Evolutionary conservation across 1,284 basidiomycete species (phyloP), one percentile per base, ranked within the genome.

Genomic region (Boletus albobrunnescens): DNA sequence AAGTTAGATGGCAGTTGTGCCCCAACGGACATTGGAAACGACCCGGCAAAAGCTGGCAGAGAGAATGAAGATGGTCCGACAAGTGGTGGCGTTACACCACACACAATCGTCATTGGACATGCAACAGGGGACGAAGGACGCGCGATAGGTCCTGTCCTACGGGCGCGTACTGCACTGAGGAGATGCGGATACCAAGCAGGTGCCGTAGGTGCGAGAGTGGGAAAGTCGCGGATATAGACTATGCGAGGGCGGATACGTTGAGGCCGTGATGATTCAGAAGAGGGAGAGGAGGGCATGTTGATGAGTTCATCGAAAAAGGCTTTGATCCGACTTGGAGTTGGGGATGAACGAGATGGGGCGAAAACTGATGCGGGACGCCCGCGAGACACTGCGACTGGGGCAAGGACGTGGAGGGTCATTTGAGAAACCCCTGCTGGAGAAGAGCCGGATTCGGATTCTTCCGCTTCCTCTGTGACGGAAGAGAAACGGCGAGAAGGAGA

Each of bases 171-270:
- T 8, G 89, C 84, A 33, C 81, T 75, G 10, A 91, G 73, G 13
- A 94, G 73, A 26, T 83, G 75, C 4, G 88, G 82, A 62, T 88
- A 94, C 91, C 92, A 93, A 1, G 75, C 69, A 2, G 82, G 73
- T 8, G 87, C 82, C 6, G 86, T 81, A 4, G 81, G 67, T 0
- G 87, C 81, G 46, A 94, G 78, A 0, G 81, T 85, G 6, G 81
- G 75, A 53, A 87, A 88, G 60, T 92, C 87, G 47, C 89, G 84
- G 44, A 94, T 74, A 56, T 92, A 89, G 41, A 94, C 76, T 9
- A 94, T 76, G n/a, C 91, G 82, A 10, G 87, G 84, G 47, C 74
- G 71, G 19, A 44, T 56, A 56, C 38, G 59, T 53, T 24, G 63
- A 49, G 30, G 39, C 9, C 50, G 32, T 50, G 66, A 47, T 31